Evolutionary conservation across 129 eudicot species (phyloP).

Genomic region (Flaveria trinervia): DNA sequence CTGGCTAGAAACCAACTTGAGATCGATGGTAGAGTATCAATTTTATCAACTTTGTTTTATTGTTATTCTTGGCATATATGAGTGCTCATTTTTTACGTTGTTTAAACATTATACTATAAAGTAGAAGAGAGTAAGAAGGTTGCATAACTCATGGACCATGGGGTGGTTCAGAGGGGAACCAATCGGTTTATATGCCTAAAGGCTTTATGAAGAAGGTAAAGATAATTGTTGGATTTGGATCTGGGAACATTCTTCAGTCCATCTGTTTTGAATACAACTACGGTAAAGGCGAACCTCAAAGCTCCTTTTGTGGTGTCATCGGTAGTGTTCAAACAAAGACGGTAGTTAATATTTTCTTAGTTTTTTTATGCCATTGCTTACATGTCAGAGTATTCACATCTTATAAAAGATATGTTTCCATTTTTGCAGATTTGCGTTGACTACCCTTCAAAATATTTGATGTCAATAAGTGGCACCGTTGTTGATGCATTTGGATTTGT

Average conservation of each 20-base stretch:
- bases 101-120: no score
- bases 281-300: background rate
- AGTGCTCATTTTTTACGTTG: no score
- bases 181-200: background rate
- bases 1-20: no score
- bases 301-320: background rate
- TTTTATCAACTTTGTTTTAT: no score
- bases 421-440: no score
- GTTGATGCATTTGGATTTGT: background rate
- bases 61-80: no score
- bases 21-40: no score
- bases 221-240: background rate
- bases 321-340: background rate
- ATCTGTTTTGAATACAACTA: background rate
- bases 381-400: no score
- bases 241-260: background rate
- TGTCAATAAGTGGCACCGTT: slow-evolving; percentile 1
- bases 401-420: no score
- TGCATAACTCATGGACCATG: slow-evolving; percentile 25
- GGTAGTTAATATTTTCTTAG: background rate
- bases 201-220: background rate
- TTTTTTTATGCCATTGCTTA: background rate
- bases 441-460: no score
- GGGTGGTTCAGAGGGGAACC: slow-evolving; percentile 17
- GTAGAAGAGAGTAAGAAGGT: background rate